Percentiles rank a stretch among this genome's conserved stretches.
Conservation (phyloP, 2,329 filamentous ascomycete genomes). For the Biscogniauxia mediterranea region DNA sequence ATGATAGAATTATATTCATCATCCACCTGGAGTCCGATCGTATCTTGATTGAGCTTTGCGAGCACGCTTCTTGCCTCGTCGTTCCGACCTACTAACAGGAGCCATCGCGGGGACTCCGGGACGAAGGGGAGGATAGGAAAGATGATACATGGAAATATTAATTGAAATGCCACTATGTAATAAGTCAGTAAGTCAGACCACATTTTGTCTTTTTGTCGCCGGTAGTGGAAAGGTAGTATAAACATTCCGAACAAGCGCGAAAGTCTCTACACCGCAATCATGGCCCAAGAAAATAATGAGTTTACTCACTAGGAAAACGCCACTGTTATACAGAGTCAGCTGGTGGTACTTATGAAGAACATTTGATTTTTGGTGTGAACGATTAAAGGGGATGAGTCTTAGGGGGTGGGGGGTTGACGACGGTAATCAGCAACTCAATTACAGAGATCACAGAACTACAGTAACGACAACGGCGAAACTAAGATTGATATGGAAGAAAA, state of each 20-base stretch:
- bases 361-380: too few relatives aligned
- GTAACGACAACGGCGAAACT: background rate
- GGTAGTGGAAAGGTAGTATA: background rate
- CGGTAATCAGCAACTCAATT: too few relatives aligned
- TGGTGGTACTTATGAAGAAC: background rate
- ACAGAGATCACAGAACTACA: too few relatives aligned
- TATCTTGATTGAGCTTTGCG: constrained; percentile 46
- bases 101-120: constrained; percentile 40
- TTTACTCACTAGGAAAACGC: background rate
- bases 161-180: constrained; percentile 32
- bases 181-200: background rate
- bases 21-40: constrained; percentile 20
- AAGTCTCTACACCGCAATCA: background rate
- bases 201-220: background rate
- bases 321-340: background rate
- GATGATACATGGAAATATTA: constrained; percentile 38
- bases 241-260: too few relatives aligned
- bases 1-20: constrained; percentile 38
- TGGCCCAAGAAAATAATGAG: background rate
- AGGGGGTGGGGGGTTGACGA: too few relatives aligned
- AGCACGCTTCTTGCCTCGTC: constrained; percentile 46
- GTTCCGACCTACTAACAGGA: constrained; percentile 52
- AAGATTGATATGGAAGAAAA: constrained; percentile 26
- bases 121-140: constrained; percentile 31
- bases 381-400: too few relatives aligned